A percentile compares a stretch with the other conserved stretches of the same genome.
Evolutionary conservation across 495 filamentous ascomycete genomes (phyloP).

Genomic region (Margaritispora aquatica): DNA sequence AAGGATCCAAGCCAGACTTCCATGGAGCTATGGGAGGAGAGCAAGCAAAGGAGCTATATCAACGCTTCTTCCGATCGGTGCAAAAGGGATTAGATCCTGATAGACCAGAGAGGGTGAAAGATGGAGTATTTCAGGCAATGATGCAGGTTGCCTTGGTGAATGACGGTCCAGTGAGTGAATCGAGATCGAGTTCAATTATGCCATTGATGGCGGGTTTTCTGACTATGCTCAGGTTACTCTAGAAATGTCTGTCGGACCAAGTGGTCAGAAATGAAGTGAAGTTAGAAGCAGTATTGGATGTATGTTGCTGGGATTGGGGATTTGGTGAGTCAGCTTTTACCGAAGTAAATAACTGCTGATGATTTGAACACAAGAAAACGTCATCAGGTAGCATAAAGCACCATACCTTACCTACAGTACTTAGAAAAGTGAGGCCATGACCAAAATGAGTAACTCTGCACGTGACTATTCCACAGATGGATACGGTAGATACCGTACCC

Average conservation of each 20-base stretch:
- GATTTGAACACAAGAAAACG: too few relatives aligned
- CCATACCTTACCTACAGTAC: too few relatives aligned
- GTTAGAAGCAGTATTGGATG: too few relatives aligned
- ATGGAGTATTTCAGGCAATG: constrained; percentile 97
- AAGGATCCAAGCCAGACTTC: constrained; percentile 93
- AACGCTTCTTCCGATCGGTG: constrained; percentile 72
- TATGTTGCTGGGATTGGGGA: too few relatives aligned
- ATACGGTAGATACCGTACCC: too few relatives aligned
- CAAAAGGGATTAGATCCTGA: constrained; percentile 64
- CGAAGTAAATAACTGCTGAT: too few relatives aligned
- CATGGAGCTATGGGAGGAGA: constrained; percentile 77
- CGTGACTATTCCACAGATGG: too few relatives aligned
- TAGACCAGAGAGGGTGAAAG: constrained; percentile 67
- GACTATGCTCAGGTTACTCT: constrained; percentile 33
- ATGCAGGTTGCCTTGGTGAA: constrained; percentile 88
- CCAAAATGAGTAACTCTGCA: too few relatives aligned
- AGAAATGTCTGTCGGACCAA: constrained; percentile 20
- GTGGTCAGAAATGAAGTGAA: constrained; percentile 7
- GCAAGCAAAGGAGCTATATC: constrained; percentile 74
- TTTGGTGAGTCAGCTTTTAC: too few relatives aligned
- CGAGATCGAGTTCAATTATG: not conserved
- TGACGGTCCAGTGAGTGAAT: constrained; percentile 77
- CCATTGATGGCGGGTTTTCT: not conserved
- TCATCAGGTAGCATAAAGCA: too few relatives aligned
- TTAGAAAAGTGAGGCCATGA: too few relatives aligned